Base-by-base conservation (phyloP, 768 basidiomycete species). In the Clavulina sp. region DNA sequence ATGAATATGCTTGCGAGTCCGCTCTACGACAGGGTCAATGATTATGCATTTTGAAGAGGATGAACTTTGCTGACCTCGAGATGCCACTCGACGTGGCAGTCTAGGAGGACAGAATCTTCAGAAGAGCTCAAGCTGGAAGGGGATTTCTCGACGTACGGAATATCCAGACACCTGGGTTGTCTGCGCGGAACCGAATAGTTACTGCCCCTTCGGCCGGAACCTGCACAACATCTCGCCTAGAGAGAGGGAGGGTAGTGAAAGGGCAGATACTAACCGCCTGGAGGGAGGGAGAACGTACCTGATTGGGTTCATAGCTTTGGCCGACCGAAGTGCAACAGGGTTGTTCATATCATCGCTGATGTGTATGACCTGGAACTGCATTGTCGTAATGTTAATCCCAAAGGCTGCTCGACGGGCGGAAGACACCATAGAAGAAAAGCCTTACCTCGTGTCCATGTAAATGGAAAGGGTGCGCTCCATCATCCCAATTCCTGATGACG, bases 151-250 rank as follows among this genome's bases (percentile, higher is more conserved):
- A 69, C 80, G 79, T 89, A 63, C 86, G 84, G 63, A 88, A 75
- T 56, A 88, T 64, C 84, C 87, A 92, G 5, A 74, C 79, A 7
- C 93, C 93, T 0, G 93, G 93, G 65, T 97, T 97, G 63, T 97
- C 85, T 1, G 87, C 86, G 46, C 80, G 68, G 59, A 91, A 65
- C 21, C 88, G 78, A 41, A 99, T 66, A 0, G 83, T 84, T 6
- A 74, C 82, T 2, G 78, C 78, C 19, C 73, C 66, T 21, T 55
- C 48, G 7, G 53, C 51, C 7, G 50, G 56, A n/a, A n/a, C n/a
- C n/a, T n/a, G n/a, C n/a, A n/a, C n/a, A n/a, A n/a, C n/a, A n/a
- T n/a, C n/a, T n/a, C n/a, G n/a, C n/a, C n/a, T n/a, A n/a, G n/a
- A n/a, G n/a, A n/a, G n/a, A 24, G 50, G 33, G 34, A 52, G 47